phyloP scores from a whole-genome alignment of 2,329 filamentous ascomycete species.

The Fonsecaea nubica region DNA sequence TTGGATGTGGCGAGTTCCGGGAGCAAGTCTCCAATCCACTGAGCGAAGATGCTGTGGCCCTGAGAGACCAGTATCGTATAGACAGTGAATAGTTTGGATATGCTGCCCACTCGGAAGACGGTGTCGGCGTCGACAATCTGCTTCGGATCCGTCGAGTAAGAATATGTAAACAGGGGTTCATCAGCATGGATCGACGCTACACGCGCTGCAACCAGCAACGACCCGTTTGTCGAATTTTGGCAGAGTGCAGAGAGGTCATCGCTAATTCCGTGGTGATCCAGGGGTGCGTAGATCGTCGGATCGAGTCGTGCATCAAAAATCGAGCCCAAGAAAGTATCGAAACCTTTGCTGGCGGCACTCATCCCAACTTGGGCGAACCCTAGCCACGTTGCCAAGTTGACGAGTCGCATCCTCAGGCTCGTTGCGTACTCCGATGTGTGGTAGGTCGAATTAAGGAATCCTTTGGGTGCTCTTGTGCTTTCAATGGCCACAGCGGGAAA shows the following conservation, averaged over 20 bases:
- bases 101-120: conserved; percentile 52
- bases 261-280: conserved; percentile 1
- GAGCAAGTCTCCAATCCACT: conserved; percentile 52
- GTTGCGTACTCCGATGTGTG: conserved; percentile 2
- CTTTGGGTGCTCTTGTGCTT: conserved; percentile 4
- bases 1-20: conserved; percentile 48
- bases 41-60: conserved; percentile 50
- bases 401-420: conserved; percentile 7
- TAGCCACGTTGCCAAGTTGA: conserved; percentile 9
- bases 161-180: conserved; percentile 7
- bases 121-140: conserved; percentile 43
- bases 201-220: conserved; percentile 8
- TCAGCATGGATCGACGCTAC: conserved; percentile 6
- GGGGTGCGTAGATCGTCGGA: conserved; percentile 9
- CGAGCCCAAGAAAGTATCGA: conserved; percentile 11
- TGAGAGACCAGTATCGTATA: conserved; percentile 51
- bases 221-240: conserved; percentile 13
- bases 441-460: neutral
- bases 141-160: conserved; percentile 13
- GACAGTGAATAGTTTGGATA: conserved; percentile 56
- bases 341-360: conserved; percentile 7
- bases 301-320: conserved; percentile 1
- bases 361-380: conserved; percentile 6
- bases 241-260: conserved; percentile 11
- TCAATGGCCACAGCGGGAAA: neutral